Evolutionary conservation across 371 early-diverging fungal genomes (phyloP).

Genomic region (Zancudomyces culisetae): DNA sequence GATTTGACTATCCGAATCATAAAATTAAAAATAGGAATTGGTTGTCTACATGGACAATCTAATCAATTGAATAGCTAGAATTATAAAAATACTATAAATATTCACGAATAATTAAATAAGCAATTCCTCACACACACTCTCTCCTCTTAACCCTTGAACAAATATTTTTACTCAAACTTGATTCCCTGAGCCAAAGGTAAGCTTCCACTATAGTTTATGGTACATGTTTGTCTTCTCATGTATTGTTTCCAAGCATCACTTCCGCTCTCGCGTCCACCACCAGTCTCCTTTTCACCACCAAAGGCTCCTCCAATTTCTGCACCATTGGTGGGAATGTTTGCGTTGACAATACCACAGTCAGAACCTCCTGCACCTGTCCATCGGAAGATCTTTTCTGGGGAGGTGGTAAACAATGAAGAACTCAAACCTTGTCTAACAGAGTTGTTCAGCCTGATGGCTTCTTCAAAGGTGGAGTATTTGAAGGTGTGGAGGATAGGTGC

Average conservation of each 20-base stretch:
- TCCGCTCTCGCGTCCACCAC: slow-evolving; percentile 89
- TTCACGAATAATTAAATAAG: too few relatives aligned
- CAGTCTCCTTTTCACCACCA: slow-evolving; percentile 95
- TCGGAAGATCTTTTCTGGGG: slow-evolving; percentile 67
- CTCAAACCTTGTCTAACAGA: slow-evolving; percentile 80
- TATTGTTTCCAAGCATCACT: slow-evolving; percentile 93
- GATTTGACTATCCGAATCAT: slow-evolving; percentile 50
- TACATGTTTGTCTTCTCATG: slow-evolving; percentile 40
- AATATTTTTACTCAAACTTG: slow-evolving; percentile 56
- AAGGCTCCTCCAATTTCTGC: slow-evolving; percentile 97
- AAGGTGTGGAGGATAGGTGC: slow-evolving; percentile 85
- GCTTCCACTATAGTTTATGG: slow-evolving; percentile 77
- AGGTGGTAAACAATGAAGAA: slow-evolving; percentile 67
- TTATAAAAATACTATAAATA: too few relatives aligned
- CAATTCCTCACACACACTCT: too few relatives aligned
- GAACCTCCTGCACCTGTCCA: slow-evolving; percentile 89
- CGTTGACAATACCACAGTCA: slow-evolving; percentile 94
- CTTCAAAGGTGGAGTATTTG: slow-evolving; percentile 59
- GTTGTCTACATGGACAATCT: slow-evolving; percentile 35
- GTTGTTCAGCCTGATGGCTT: slow-evolving; percentile 82
- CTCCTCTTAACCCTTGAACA: too few relatives aligned
- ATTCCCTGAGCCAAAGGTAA: slow-evolving; percentile 95
- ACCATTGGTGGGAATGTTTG: slow-evolving; percentile 93
- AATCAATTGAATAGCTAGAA: too few relatives aligned
- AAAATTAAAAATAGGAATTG: slow-evolving; percentile 31